Evolutionary conservation across 2,329 filamentous ascomycete genomes (phyloP).

Genomic region (Coniochaeta hoffmannii): DNA sequence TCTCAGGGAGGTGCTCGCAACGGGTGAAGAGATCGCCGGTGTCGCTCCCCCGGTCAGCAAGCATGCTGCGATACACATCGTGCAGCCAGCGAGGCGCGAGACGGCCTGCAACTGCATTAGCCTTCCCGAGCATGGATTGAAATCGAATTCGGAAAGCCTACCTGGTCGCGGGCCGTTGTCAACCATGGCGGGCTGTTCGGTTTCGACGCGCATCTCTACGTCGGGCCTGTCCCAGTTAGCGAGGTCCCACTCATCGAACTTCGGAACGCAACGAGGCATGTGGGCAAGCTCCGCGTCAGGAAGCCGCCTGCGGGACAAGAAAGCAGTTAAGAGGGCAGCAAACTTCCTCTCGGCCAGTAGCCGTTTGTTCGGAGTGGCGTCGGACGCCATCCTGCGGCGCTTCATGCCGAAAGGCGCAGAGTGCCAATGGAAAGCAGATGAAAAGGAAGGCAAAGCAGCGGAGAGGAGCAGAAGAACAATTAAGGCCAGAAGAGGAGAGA

Average conservation of each 20-base stretch:
- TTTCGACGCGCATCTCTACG: neutral
- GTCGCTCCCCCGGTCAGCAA: neutral
- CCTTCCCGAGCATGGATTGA: neutral
- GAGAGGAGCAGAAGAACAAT: neutral
- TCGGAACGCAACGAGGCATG: neutral
- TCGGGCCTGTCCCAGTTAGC: neutral
- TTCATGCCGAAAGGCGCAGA: neutral
- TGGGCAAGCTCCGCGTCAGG: neutral
- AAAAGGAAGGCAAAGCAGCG: neutral
- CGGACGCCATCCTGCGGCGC: neutral
- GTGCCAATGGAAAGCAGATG: neutral
- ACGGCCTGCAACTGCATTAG: neutral
- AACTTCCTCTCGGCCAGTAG: neutral
- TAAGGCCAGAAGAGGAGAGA: neutral
- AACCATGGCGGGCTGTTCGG: neutral
- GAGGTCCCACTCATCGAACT: neutral
- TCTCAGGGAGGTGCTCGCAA: neutral
- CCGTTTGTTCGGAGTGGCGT: neutral
- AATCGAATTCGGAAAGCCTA: neutral
- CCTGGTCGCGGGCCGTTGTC: neutral
- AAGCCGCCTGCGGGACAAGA: neutral
- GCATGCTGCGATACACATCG: neutral
- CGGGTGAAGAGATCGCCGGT: neutral
- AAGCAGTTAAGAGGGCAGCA: neutral
- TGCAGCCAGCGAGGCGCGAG: constrained; percentile 4